Conservation (phyloP, 2,329 filamentous ascomycete genomes). For the Ilyonectria robusta region DNA sequence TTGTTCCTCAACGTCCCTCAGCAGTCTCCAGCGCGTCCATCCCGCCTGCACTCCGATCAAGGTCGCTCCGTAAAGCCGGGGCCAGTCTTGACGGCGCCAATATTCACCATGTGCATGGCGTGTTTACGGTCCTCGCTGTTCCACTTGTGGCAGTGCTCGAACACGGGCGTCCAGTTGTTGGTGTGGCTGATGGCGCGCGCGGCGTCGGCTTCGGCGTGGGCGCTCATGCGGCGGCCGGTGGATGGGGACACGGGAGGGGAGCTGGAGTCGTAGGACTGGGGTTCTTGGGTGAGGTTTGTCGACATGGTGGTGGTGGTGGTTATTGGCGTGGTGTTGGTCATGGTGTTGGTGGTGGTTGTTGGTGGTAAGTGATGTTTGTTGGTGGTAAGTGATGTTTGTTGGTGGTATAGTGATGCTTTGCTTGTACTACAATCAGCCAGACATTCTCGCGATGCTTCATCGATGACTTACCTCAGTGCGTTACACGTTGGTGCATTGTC, state of each 20-base stretch:
- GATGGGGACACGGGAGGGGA: background rate
- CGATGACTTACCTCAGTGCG: background rate
- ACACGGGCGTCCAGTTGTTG: slow-evolving; percentile 62
- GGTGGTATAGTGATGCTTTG: background rate
- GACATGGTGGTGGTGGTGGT: slow-evolving; percentile 4
- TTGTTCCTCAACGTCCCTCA: background rate
- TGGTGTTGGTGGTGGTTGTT: background rate
- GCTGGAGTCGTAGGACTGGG: slow-evolving; percentile 6
- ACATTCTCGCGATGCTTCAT: background rate
- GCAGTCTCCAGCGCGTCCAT: background rate
- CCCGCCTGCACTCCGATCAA: background rate
- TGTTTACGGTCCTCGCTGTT: slow-evolving; percentile 68
- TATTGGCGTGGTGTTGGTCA: background rate
- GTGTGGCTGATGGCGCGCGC: slow-evolving; percentile 53
- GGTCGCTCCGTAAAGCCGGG: slow-evolving; percentile 60
- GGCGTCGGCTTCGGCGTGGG: slow-evolving; percentile 46
- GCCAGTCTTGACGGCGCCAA: slow-evolving; percentile 53
- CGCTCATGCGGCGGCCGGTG: slow-evolving; percentile 29
- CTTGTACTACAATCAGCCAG: background rate
- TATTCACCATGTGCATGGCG: slow-evolving; percentile 62
- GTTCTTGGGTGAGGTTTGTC: background rate
- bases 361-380: background rate
- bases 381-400: background rate
- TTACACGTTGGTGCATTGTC: background rate
- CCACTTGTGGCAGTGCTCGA: slow-evolving; percentile 66